Base-by-base conservation (phyloP, 2,329 filamentous ascomycete genomes). In the Aspergillus sp. region DNA sequence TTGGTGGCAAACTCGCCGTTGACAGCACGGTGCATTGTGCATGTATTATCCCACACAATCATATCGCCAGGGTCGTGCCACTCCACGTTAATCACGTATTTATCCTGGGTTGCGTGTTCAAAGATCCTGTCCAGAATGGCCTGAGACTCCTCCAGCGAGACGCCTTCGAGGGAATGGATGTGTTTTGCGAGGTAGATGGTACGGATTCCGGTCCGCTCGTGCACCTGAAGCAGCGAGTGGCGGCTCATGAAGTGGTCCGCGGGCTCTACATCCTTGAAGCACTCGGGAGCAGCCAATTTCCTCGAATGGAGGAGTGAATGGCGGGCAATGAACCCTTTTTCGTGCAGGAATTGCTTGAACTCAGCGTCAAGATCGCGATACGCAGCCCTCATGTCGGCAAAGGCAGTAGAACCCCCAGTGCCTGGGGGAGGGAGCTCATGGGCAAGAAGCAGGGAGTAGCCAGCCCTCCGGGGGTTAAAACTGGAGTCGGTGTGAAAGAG, bases 1-100 rank as follows among this genome's bases (percentile, higher is more conserved):
- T 75, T 79, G 0, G 79, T 76, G 53, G 76, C 75, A 62, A 81
- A 84, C 0, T 67, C 65, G 0, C 82, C 82, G 0, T 73, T 72
- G 3, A 75, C 77, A n/a, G 21, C 44, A 6, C 44, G 44, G n/a
- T 47, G 44, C 44, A 47, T 47, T 2, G 15, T 31, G 44, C 44
- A 47, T 12, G 44, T 47, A 27, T 47, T 47, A n/a, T 47, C 37
- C 37, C 37, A 40, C 37, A 40, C 17, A 17, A 40, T 17, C 12
- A 40, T 15, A 15, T 40, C 37, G 1, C 37, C 37, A 9, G 14
- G 14, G 17, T 40, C 17, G 2, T 40, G 6, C 37, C 37, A 40
- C 2, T 40, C 37, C 15, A 40, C 37, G 1, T 15, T 40, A 6
- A 40, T 7, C 0, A 17, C 17, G 17, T 40, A 40, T 17, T 40